Conservation (phyloP, 306 rosid species). For the Erythrophleum fordii region DNA sequence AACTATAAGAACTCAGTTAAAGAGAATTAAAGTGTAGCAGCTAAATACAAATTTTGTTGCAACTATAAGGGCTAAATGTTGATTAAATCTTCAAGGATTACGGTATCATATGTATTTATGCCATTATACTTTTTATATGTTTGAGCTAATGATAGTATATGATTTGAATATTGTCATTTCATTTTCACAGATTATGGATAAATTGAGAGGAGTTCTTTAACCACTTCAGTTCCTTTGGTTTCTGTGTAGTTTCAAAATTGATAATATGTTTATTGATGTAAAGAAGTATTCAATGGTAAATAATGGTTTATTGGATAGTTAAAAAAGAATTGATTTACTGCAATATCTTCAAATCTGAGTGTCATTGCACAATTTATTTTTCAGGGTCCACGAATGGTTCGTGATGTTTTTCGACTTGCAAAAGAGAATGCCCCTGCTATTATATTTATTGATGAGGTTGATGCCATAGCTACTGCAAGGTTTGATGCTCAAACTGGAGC, state of each 20-base stretch:
- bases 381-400: slow-evolving; percentile 98
- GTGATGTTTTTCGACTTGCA: slow-evolving; percentile 99
- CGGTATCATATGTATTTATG: too few relatives aligned
- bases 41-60: background rate
- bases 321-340: background rate
- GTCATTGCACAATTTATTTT: slow-evolving; percentile 7
- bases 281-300: slow-evolving; percentile 1
- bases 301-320: background rate
- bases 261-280: background rate
- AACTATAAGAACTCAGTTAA: background rate
- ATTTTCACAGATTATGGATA: background rate
- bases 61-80: background rate
- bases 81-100: background rate
- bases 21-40: background rate
- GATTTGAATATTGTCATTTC: background rate
- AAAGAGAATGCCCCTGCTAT: slow-evolving; percentile 99
- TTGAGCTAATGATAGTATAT: background rate
- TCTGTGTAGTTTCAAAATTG: background rate
- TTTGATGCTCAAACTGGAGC: slow-evolving; percentile 99
- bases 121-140: too few relatives aligned
- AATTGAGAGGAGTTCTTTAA: background rate
- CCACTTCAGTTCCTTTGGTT: background rate
- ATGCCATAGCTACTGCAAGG: slow-evolving; percentile 98
- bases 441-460: slow-evolving; percentile 98
- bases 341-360: slow-evolving; percentile 16